Conservation (phyloP, 177 flowering plant genomes). For the Telopea speciosissima region DNA sequence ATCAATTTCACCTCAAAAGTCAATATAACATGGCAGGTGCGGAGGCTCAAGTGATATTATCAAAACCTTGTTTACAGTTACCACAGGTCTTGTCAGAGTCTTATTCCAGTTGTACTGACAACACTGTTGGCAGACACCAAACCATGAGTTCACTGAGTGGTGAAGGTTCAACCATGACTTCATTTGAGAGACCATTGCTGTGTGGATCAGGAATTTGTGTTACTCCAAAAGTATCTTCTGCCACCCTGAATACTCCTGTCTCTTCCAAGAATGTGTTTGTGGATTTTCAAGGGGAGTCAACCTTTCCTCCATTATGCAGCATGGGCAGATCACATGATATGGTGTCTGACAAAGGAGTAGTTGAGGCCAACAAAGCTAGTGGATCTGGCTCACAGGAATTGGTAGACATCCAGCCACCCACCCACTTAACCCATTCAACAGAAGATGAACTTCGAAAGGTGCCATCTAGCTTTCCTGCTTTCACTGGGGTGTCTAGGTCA, state of each 20-base stretch:
- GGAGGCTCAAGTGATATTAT: slow-evolving; percentile 25
- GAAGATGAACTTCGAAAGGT: slow-evolving; percentile 21
- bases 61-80: slow-evolving; percentile 18
- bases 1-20: slow-evolving; percentile 14
- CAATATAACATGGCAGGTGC: slow-evolving; percentile 13
- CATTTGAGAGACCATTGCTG: slow-evolving; percentile 28
- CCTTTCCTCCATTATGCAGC: slow-evolving; percentile 15
- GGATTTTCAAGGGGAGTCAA: slow-evolving; percentile 17
- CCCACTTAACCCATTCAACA: slow-evolving; percentile 10
- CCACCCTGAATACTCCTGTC: slow-evolving; percentile 9
- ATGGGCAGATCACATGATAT: slow-evolving; percentile 11
- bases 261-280: slow-evolving; percentile 12
- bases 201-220: slow-evolving; percentile 24
- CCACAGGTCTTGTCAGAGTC: slow-evolving; percentile 12
- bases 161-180: slow-evolving; percentile 28
- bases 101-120: slow-evolving; percentile 8
- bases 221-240: slow-evolving; percentile 13
- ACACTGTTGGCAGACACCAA: slow-evolving; percentile 15
- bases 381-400: slow-evolving; percentile 9
- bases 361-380: slow-evolving; percentile 8
- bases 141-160: slow-evolving; percentile 30
- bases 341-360: slow-evolving; percentile 1
- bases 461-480: slow-evolving; percentile 9
- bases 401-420: slow-evolving; percentile 9
- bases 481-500: slow-evolving; percentile 16